A percentile compares a stretch with the other conserved stretches of the same genome.
Evolutionary conservation across 345 rosid species (phyloP).

Genomic region (Lenwebbia sp.): DNA sequence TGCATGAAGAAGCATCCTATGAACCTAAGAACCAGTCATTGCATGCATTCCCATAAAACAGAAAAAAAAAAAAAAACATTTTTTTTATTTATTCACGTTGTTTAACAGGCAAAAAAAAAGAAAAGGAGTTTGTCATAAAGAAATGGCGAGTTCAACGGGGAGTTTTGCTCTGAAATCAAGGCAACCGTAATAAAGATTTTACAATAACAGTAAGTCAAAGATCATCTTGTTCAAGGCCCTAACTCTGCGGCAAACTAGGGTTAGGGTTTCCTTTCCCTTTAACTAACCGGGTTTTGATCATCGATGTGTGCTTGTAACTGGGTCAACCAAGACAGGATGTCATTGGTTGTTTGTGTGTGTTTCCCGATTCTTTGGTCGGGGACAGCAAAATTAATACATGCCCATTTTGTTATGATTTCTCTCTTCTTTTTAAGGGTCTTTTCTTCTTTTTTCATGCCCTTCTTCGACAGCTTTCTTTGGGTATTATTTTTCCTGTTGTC

Average conservation of each 20-base stretch:
- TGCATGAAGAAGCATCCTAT: conserved; percentile 46
- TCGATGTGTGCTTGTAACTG: background rate
- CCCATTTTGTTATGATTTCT: background rate
- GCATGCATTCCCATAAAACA: conserved; percentile 1
- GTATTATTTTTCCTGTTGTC: background rate
- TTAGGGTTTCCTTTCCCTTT: background rate
- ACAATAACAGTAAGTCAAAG: conserved; percentile 21
- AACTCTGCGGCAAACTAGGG: conserved; percentile 24
- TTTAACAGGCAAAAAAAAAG: background rate
- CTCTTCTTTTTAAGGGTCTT: background rate
- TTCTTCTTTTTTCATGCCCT: background rate
- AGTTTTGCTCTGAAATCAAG: conserved; percentile 35
- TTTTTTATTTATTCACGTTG: background rate
- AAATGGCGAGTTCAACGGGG: background rate
- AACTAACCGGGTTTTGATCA: background rate
- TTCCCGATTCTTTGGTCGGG: conserved; percentile 1
- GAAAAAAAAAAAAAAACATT: background rate
- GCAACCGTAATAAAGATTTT: conserved; percentile 9
- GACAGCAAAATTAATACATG: background rate
- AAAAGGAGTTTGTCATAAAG: background rate
- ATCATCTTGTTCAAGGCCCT: conserved; percentile 23
- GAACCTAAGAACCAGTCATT: background rate
- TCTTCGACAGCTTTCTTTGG: background rate
- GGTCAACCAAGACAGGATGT: conserved; percentile 3
- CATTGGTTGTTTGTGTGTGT: conserved; percentile 3